These are phyloP conservation scores for Amylocystis lapponica DNA, from an alignment of 768 basidiomycete genomes.

Conservation along the genomic window DNA sequence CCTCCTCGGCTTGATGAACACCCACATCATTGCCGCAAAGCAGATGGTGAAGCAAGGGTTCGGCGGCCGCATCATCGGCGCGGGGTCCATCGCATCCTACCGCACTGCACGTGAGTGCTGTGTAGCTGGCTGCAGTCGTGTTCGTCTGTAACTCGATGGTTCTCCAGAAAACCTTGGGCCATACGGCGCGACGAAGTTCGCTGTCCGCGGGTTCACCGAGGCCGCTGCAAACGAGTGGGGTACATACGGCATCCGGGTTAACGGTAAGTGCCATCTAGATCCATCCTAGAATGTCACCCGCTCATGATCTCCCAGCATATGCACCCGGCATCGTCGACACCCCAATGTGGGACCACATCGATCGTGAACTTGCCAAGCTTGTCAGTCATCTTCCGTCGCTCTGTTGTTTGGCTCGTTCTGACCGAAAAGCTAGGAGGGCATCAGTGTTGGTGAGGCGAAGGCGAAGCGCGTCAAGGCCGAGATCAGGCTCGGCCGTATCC, in stretches of 20 bases:
- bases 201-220: conserved; percentile 28
- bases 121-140: too few species aligned
- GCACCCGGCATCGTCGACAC: conserved; percentile 28
- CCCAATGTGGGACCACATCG: conserved; percentile 30
- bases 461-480: conserved; percentile 23
- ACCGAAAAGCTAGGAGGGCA: conserved; percentile 15
- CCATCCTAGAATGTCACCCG: too few species aligned
- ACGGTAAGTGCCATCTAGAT: conserved; percentile 21
- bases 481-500: conserved; percentile 25
- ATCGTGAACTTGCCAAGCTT: conserved; percentile 23
- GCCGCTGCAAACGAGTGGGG: conserved; percentile 29
- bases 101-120: conserved; percentile 20
- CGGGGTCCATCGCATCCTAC: conserved; percentile 26
- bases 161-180: conserved; percentile 23
- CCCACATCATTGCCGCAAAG: conserved; percentile 27
- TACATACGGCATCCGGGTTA: conserved; percentile 27
- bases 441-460: conserved; percentile 23
- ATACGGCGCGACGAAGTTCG: conserved; percentile 30
- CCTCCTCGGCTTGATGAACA: conserved; percentile 27
- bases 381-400: conserved; percentile 8
- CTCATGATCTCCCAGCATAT: conserved; percentile 15
- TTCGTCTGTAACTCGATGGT: neutral
- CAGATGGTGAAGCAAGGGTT: conserved; percentile 30
- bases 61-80: conserved; percentile 28
- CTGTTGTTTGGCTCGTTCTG: neutral